Evolutionary conservation across 2,329 filamentous ascomycete genomes (phyloP), one percentile per base, ranked within the genome.

Genomic region (Corynespora cassiicola): DNA sequence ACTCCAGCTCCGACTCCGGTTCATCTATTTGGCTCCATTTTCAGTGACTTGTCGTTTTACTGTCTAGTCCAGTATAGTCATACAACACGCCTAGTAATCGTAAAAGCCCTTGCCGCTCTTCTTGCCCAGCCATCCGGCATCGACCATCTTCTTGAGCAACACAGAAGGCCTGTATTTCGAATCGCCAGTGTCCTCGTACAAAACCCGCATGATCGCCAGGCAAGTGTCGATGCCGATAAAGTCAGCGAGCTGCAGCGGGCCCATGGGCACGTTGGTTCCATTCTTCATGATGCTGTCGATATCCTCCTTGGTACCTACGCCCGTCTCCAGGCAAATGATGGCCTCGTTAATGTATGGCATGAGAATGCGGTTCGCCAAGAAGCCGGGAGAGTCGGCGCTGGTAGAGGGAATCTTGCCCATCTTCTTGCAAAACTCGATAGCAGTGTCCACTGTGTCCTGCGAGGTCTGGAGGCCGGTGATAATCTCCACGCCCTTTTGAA

Each of bases 331-430:
- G 70, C 94, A 99, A 50, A 96, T 92, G 55, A 99, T 79, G 7
- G 95, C 94, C 74, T 99, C 94, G 68, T 99, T 99, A 75, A 99
- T 96, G 68, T 99, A 99, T 0, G 94, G 94, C 94, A 99, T 99
- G 43, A 99, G 75, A 46, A 99, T 99, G 7, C 94, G 81, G 69
- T 99, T 99, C 20, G 94, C 94, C 16, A 99, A 77, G 75, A 99
- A 99, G 1, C 94, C 94, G 0, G 94, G 94, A 0, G 88, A 84
- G 69, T 99, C 94, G 11, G 88, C 88, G 10, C 90, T 95, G 19
- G 88, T 81, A 3, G 91, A 95, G 0, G 90, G 75, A 35, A 97
- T 79, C 75, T 99, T 99, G 60, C 91, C 92, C 88, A 99, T 95
- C 44, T 83, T 83, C 72, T 87, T 83, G 71, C 92, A 92, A 65